Percentiles rank a stretch among this genome's conserved stretches.
Evolutionary conservation across 2,329 filamentous ascomycete species (phyloP).

Genomic region (Colletotrichum musicola): DNA sequence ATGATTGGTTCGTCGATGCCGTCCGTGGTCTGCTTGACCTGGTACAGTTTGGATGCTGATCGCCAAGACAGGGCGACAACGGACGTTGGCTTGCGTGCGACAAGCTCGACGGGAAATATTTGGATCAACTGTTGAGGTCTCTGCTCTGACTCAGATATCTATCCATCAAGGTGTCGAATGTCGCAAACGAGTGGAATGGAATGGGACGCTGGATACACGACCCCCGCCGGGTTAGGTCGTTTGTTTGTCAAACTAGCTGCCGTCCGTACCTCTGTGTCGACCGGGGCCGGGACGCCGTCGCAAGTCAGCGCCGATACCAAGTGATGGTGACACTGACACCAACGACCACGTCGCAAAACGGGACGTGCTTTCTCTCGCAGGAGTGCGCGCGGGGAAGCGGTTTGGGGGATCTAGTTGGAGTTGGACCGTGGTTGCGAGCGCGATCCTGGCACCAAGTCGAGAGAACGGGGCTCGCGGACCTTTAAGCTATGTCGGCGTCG

Average conservation of each 20-base stretch:
- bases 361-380: not conserved
- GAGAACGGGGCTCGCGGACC: conserved; percentile 7
- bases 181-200: conserved; percentile 26
- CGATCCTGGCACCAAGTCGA: conserved; percentile 3
- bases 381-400: conserved; percentile 9
- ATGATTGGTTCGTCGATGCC: not conserved
- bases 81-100: conserved; percentile 16
- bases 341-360: conserved; percentile 15
- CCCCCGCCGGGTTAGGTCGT: not conserved
- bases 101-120: conserved; percentile 26
- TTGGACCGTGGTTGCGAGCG: conserved; percentile 11
- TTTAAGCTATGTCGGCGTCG: conserved; percentile 9
- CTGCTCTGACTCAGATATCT: conserved; percentile 34
- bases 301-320: not conserved
- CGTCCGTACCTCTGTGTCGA: conserved; percentile 2
- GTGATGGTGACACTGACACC: conserved; percentile 12
- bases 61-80: not conserved
- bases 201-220: not conserved
- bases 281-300: not conserved
- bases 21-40: conserved; percentile 7
- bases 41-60: conserved; percentile 11
- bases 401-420: not conserved
- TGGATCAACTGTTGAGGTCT: conserved; percentile 23
- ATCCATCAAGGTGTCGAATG: conserved; percentile 35
- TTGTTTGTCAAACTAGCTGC: conserved; percentile 16